These are phyloP conservation scores for Fusarium protoensiforme DNA, from an alignment of 2,329 filamentous ascomycete genomes.

Conservation along the genomic window DNA sequence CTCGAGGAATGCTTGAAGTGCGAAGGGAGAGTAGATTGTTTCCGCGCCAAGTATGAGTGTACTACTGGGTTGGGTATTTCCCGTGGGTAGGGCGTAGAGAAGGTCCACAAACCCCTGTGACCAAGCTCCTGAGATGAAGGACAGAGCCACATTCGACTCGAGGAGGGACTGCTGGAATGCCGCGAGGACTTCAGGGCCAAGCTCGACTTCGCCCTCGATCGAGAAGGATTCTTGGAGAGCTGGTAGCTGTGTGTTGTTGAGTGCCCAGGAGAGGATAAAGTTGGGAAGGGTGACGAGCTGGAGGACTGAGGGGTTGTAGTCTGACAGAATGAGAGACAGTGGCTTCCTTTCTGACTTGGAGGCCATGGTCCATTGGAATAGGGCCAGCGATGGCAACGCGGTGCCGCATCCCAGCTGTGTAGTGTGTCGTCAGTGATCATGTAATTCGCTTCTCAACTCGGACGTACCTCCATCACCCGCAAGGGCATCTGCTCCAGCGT, in stretches of 20 bases:
- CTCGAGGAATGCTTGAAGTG: slow-evolving; percentile 75
- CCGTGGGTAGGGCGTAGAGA: slow-evolving; percentile 53
- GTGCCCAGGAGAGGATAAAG: slow-evolving; percentile 76
- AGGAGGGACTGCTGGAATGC: slow-evolving; percentile 68
- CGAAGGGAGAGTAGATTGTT: slow-evolving; percentile 84
- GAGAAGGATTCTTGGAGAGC: slow-evolving; percentile 59
- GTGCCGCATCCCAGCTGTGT: slow-evolving; percentile 80
- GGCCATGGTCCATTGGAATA: slow-evolving; percentile 70
- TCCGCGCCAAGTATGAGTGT: slow-evolving; percentile 78
- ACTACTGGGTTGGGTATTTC: slow-evolving; percentile 13
- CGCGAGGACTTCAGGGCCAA: slow-evolving; percentile 66
- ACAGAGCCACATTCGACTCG: slow-evolving; percentile 64
- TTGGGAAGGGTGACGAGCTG: slow-evolving; percentile 84
- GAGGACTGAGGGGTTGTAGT: slow-evolving; percentile 84
- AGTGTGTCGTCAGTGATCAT: slow-evolving; percentile 25
- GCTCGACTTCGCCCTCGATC: slow-evolving; percentile 70
- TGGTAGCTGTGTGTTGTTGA: slow-evolving; percentile 53
- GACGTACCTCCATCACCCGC: slow-evolving; percentile 65
- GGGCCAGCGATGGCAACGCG: slow-evolving; percentile 76
- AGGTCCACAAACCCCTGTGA: slow-evolving; percentile 71
- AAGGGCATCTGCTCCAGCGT: slow-evolving; percentile 49
- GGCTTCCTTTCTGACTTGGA: slow-evolving; percentile 34
- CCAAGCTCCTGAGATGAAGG: slow-evolving; percentile 82
- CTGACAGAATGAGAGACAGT: slow-evolving; percentile 74
- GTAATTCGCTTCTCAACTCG: not conserved